These are phyloP conservation scores for Saccharomycopsis lassenensis DNA, from an alignment of 805 yeast genomes.

Conservation along the genomic window DNA sequence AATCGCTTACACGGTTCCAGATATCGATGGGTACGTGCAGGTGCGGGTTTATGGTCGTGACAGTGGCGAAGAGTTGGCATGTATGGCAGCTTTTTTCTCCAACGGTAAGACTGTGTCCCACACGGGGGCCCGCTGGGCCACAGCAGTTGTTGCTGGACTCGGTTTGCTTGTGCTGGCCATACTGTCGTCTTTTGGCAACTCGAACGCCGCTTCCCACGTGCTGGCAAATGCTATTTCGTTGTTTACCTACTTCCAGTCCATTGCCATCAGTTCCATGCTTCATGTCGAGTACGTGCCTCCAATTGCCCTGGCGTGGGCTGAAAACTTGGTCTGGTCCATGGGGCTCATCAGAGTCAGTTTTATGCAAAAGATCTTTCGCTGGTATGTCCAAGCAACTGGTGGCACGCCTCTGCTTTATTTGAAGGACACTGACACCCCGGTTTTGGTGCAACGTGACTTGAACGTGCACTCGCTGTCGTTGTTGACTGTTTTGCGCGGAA, in stretches of 20 bases:
- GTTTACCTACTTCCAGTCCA: slow-evolving; percentile 80
- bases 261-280: slow-evolving; percentile 74
- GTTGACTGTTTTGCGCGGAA: slow-evolving; percentile 72
- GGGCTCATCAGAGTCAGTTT: slow-evolving; percentile 70
- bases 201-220: slow-evolving; percentile 81
- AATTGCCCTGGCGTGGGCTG: slow-evolving; percentile 86
- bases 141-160: slow-evolving; percentile 81
- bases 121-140: slow-evolving; percentile 81
- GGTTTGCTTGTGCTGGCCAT: slow-evolving; percentile 75
- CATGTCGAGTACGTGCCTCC: slow-evolving; percentile 84
- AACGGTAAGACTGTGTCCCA: slow-evolving; percentile 79
- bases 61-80: slow-evolving; percentile 41
- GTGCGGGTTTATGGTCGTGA: slow-evolving; percentile 32
- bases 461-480: slow-evolving; percentile 40
- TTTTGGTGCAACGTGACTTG: slow-evolving; percentile 58
- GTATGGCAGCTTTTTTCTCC: slow-evolving; percentile 63
- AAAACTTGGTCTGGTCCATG: slow-evolving; percentile 91
- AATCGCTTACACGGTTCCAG: slow-evolving; percentile 81
- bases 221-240: slow-evolving; percentile 79
- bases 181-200: slow-evolving; percentile 76
- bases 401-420: slow-evolving; percentile 68
- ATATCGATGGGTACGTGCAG: slow-evolving; percentile 69
- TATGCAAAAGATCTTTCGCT: slow-evolving; percentile 77
- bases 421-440: slow-evolving; percentile 25
- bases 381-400: slow-evolving; percentile 85